Evolutionary conservation across 371 early-diverging fungal species (phyloP).

Genomic region (Rhizopus sp.): DNA sequence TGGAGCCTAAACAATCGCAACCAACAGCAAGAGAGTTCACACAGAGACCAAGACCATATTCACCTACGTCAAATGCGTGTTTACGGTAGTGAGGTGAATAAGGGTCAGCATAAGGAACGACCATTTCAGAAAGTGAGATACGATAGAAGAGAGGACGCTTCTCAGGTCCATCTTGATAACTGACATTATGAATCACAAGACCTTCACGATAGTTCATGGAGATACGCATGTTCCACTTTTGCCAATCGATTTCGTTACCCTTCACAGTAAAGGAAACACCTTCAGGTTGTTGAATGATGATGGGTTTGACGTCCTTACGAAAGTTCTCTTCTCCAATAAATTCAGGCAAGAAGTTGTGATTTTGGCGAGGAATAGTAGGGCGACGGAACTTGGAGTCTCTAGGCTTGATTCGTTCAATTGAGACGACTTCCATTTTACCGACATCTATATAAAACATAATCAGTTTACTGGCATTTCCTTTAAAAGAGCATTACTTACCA

Average conservation of each 20-base stretch:
- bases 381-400: conserved; percentile 49
- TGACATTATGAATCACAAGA: conserved; percentile 55
- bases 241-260: conserved; percentile 57
- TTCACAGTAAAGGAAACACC: conserved; percentile 55
- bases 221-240: conserved; percentile 60
- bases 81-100: conserved; percentile 44
- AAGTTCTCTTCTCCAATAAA: conserved; percentile 49
- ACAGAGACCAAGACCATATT: conserved; percentile 54
- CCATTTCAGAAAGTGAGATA: conserved; percentile 56
- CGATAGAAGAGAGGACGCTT: conserved; percentile 52
- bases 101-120: conserved; percentile 61
- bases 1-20: conserved; percentile 60
- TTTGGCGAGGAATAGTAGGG: conserved; percentile 45
- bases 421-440: conserved; percentile 45
- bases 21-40: conserved; percentile 46
- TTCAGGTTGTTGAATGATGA: conserved; percentile 54
- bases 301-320: conserved; percentile 55
- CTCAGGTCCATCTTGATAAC: conserved; percentile 50
- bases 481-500: conserved; percentile 27
- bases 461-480: background rate
- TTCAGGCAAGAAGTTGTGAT: conserved; percentile 56
- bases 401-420: conserved; percentile 49
- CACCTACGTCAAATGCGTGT: conserved; percentile 59
- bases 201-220: conserved; percentile 62
- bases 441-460: conserved; percentile 27